Base-by-base conservation (phyloP, 2,329 filamentous ascomycete species). In the Fusarium continuum region DNA sequence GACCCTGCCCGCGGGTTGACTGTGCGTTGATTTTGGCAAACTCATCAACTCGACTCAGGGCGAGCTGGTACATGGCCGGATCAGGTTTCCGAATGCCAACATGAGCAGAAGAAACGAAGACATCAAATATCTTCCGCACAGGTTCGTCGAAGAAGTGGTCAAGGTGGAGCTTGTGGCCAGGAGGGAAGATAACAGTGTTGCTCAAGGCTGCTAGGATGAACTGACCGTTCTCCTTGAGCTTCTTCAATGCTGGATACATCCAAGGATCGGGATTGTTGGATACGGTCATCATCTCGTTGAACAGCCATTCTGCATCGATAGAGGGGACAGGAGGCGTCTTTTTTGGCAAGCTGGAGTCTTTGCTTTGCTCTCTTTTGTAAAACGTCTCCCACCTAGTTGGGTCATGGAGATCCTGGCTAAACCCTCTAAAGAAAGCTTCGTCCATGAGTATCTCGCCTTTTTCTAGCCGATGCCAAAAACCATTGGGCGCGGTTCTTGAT, bases 11-110 rank as follows among this genome's bases (percentile, higher is more conserved):
- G 61, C 78, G 74, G 3, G 70, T 51, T 14, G 77, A 76, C 4
- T 65, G 51, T 3, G 79, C 78, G 41, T 86, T 86, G 20, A 79
- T 75, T 71, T 78, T 81, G 2, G 88, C 86, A 65, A 86, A 86
- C 59, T 85, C 82, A 69, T 91, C 82, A 64, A 95, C 81, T 67
- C 86, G 83, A 51, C 82, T 76, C 40, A 97, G 74, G 0, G 94
- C 89, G 63, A 91, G 81, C 65, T 87, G 79, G 70, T 98, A 99
- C 50, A 97, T 94, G 48, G 82, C 83, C 0, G 88, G 86, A 67
- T 97, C 91, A 0, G 95, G 95, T 72, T 98, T 99, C 50, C 95
- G 82, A 65, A 97, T 80, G 0, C 94, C 93, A 0, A 94, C 88
- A 71, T 96, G 93, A 2, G 93, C 93, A 2, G 89, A 93, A 1